phyloP scores from a whole-genome alignment of 116 monocot genomes.

The Iris pallida region DNA sequence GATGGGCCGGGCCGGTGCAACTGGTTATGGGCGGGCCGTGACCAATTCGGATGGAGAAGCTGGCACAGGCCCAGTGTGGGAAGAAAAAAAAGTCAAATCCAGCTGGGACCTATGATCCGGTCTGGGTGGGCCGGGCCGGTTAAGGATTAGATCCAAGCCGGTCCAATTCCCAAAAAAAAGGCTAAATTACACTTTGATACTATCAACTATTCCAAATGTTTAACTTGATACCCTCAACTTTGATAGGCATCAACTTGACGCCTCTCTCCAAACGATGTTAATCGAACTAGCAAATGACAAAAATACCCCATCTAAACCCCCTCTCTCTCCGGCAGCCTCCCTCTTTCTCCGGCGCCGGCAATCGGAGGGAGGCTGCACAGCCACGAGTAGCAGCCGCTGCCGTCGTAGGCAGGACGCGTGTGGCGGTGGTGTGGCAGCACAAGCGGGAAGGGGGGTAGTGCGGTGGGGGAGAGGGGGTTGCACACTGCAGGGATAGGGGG shows the following conservation, averaged over 20 bases:
- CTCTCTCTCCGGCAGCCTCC: neutral
- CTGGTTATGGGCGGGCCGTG: neutral
- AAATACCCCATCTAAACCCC: neutral
- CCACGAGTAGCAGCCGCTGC: neutral
- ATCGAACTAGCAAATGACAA: neutral
- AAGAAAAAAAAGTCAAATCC: neutral
- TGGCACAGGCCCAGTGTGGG: neutral
- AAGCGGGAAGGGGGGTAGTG: neutral
- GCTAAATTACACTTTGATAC: neutral
- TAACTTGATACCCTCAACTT: neutral
- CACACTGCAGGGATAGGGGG: neutral
- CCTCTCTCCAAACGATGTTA: too few species aligned
- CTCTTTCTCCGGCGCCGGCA: neutral
- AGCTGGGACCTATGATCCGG: neutral
- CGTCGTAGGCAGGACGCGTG: neutral
- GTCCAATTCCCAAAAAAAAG: neutral
- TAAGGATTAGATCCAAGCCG: neutral
- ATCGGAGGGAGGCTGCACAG: neutral
- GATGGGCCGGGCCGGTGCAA: neutral
- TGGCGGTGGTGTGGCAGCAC: neutral
- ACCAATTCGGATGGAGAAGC: neutral
- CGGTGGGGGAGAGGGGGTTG: neutral
- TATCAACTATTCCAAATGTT: too few species aligned
- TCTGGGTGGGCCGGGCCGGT: neutral
- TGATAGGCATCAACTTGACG: neutral